Evolutionary conservation across 352 stramenopile species (phyloP), one percentile per base, ranked within the genome.

Genomic region (Phytophthora sojae): DNA sequence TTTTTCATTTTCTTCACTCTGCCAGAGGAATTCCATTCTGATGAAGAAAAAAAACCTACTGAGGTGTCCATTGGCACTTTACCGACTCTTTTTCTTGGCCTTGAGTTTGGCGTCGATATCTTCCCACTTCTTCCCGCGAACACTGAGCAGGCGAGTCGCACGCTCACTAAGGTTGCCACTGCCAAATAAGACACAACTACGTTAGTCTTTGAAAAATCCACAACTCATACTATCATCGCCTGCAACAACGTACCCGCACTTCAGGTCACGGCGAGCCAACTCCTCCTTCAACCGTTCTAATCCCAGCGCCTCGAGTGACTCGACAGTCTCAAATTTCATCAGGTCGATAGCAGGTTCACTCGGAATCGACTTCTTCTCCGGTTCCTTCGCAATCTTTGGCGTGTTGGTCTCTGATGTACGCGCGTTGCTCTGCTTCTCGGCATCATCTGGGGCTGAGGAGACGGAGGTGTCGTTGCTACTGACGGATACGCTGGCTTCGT

Each of bases 281-380:
- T 98, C 93, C 15, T 85, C 75, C 80, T 99, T 99, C 14, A 99
- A 76, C 11, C 65, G 70, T 56, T 99, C 96, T 29, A 97, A 80
- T 14, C 96, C 95, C 5, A 99, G 76, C 4, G 76, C 81, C 57
- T 97, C 84, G 53, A 99, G 82, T n/a, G 85, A 84, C 6, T 84
- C 77, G 5, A 81, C 67, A 12, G 75, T 82, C 29, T 82, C 85
- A 69, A 86, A 96, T 7, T 71, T 57, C 47, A 79, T 77, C 51
- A 96, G 49, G 26, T 95, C 76, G 7, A 91, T 61, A 37, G 75
- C 47, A n/a, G 69, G 67, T 11, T 54, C 39, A 55, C 58, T 59
- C 23, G 69, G 45, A 14, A 30, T 57, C 32, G 47, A 29, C 32
- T 80, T 60, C 35, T 56, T 49, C 29, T 69, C 39, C 23, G 65